phyloP scores from a whole-genome alignment of 345 rosid species.

The Noccaea caerulescens region DNA sequence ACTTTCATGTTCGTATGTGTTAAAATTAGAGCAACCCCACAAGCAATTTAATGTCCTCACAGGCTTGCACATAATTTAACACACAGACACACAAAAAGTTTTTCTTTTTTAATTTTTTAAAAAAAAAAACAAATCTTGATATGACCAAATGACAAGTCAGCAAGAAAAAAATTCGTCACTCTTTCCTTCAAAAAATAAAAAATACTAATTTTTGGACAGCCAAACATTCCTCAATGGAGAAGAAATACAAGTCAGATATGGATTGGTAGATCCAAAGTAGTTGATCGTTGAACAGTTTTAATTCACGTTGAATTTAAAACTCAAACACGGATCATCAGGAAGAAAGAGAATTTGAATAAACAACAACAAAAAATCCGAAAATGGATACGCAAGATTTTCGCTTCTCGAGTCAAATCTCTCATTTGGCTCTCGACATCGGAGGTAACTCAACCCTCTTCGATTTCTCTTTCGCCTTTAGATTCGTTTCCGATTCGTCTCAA shows the following conservation, averaged over 20 bases:
- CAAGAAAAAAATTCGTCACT: constrained; percentile 6
- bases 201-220: constrained; percentile 18
- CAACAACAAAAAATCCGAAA: neutral
- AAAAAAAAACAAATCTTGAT: neutral
- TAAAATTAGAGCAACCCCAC: no score
- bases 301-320: constrained; percentile 20
- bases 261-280: constrained; percentile 42
- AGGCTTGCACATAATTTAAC: no score
- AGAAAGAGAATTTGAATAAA: neutral
- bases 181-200: neutral
- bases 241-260: constrained; percentile 39
- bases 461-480: neutral
- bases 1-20: no score
- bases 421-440: constrained; percentile 90
- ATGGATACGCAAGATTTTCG: constrained; percentile 38
- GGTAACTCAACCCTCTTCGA: constrained; percentile 44
- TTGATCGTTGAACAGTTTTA: constrained; percentile 28
- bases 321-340: neutral
- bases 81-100: no score
- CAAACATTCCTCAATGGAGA: constrained; percentile 34
- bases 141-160: constrained; percentile 35
- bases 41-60: no score
- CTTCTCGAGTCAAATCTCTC: constrained; percentile 57
- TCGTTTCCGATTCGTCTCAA: neutral
- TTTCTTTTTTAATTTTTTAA: neutral